Percentiles rank a stretch among this genome's conserved stretches.
Conservation (phyloP, 2,329 filamentous ascomycete genomes). For the Tolypocladium paradoxum region DNA sequence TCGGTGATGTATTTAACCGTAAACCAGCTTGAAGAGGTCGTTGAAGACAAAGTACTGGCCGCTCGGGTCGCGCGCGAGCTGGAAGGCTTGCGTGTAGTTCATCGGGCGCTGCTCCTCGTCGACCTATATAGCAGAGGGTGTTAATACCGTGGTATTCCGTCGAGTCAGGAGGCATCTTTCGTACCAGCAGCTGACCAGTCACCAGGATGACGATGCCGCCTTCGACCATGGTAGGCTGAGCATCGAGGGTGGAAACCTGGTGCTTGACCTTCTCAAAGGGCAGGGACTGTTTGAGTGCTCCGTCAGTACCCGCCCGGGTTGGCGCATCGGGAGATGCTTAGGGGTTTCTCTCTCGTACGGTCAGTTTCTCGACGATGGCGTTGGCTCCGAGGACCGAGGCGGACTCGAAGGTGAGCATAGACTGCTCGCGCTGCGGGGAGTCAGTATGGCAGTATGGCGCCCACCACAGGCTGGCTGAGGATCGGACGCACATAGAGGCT, state of each 20-base stretch:
- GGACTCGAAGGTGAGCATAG: conserved; percentile 91
- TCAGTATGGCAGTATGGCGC: conserved; percentile 5
- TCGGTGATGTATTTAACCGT: conserved; percentile 31
- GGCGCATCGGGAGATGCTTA: background rate
- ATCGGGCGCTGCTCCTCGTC: conserved; percentile 79
- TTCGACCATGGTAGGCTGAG: conserved; percentile 58
- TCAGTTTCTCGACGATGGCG: conserved; percentile 70
- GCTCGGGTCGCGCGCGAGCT: conserved; percentile 56
- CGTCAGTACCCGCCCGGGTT: background rate
- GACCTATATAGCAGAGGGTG: conserved; percentile 42
- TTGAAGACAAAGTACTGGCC: conserved; percentile 83
- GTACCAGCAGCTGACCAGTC: conserved; percentile 74
- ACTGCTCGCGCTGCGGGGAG: conserved; percentile 57
- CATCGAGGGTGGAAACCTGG: conserved; percentile 65
- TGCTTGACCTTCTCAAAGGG: conserved; percentile 78
- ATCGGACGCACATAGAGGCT: conserved; percentile 65
- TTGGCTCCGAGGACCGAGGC: conserved; percentile 50
- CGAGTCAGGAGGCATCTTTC: conserved; percentile 15
- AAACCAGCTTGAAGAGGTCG: conserved; percentile 89
- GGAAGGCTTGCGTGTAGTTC: conserved; percentile 86
- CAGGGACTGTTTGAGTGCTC: conserved; percentile 42
- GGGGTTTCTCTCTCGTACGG: conserved; percentile 41
- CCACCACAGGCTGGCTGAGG: no score
- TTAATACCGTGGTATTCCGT: conserved; percentile 1
- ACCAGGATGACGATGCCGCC: conserved; percentile 78